Conservation (phyloP, 2,329 filamentous ascomycete species). For the Monilinia vaccinii-corymbosi region DNA sequence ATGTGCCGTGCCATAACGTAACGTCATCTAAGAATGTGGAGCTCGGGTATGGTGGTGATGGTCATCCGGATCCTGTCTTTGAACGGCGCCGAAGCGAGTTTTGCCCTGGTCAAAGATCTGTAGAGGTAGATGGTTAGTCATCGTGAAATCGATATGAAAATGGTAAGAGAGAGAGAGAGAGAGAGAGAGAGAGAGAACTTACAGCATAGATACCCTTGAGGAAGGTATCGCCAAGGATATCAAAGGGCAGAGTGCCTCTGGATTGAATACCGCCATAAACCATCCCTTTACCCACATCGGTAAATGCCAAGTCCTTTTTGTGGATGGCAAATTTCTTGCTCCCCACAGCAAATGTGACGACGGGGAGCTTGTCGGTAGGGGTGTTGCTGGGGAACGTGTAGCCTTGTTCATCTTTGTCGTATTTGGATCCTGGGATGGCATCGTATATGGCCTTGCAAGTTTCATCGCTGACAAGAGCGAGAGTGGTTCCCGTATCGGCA, state of each 20-base stretch:
- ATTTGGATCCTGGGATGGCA: slow-evolving; percentile 51
- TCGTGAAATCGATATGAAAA: neutral
- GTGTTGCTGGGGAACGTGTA: slow-evolving; percentile 52
- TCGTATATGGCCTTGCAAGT: slow-evolving; percentile 54
- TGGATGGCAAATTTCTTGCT: slow-evolving; percentile 46
- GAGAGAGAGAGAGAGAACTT: slow-evolving; percentile 23
- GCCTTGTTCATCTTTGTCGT: slow-evolving; percentile 48
- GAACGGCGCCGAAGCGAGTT: slow-evolving; percentile 45
- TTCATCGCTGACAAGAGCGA: slow-evolving; percentile 54
- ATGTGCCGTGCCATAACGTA: neutral
- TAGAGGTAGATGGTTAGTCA: slow-evolving; percentile 11
- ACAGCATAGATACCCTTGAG: slow-evolving; percentile 51
- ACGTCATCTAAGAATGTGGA: slow-evolving; percentile 17
- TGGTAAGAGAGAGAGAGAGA: neutral
- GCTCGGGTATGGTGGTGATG: slow-evolving; percentile 25
- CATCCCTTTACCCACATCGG: slow-evolving; percentile 42
- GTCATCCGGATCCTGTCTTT: slow-evolving; percentile 32
- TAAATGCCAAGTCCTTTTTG: slow-evolving; percentile 51
- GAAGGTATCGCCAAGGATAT: slow-evolving; percentile 50
- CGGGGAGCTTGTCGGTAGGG: slow-evolving; percentile 44
- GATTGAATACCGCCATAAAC: slow-evolving; percentile 53
- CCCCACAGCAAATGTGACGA: slow-evolving; percentile 54
- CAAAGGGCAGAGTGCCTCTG: slow-evolving; percentile 43
- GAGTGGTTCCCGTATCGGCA: slow-evolving; percentile 62
- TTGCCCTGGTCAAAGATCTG: slow-evolving; percentile 52